These are phyloP conservation scores for Phaeosphaeriaceae sp. DNA, from an alignment of 2,329 filamentous ascomycete species.

Conservation along the genomic window DNA sequence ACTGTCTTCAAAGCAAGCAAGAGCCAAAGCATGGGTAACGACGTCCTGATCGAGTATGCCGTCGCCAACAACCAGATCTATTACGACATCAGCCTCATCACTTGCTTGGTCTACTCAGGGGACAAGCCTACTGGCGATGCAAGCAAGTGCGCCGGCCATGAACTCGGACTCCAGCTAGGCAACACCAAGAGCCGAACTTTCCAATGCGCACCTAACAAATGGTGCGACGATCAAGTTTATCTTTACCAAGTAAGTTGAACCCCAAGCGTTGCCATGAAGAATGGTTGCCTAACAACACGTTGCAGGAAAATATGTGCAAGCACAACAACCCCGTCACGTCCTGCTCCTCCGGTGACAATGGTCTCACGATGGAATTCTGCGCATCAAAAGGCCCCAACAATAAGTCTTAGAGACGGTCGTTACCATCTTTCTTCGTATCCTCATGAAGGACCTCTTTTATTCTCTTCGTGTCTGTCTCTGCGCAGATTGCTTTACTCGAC, in stretches of 20 bases:
- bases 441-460: too few relatives aligned
- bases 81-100: slow-evolving; percentile 29
- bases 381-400: not conserved
- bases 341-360: slow-evolving; percentile 5
- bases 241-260: slow-evolving; percentile 17
- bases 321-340: slow-evolving; percentile 16
- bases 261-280: not conserved
- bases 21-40: slow-evolving; percentile 12
- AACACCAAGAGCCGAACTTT: slow-evolving; percentile 11
- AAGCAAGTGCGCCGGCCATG: slow-evolving; percentile 18
- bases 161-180: slow-evolving; percentile 24
- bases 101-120: slow-evolving; percentile 12
- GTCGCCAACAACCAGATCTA: slow-evolving; percentile 7
- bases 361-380: slow-evolving; percentile 27
- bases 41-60: slow-evolving; percentile 23
- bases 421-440: too few relatives aligned
- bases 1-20: slow-evolving; percentile 21
- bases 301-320: slow-evolving; percentile 27
- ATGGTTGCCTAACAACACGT: not conserved
- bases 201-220: slow-evolving; percentile 18
- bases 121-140: slow-evolving; percentile 12
- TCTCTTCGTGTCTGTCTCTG: too few relatives aligned
- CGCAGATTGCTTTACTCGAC: too few relatives aligned
- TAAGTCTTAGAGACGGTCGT: too few relatives aligned
- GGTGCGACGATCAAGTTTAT: slow-evolving; percentile 30